These are phyloP conservation scores for Boechera stricta DNA, from an alignment of 345 rosid genomes.

Conservation along the genomic window DNA sequence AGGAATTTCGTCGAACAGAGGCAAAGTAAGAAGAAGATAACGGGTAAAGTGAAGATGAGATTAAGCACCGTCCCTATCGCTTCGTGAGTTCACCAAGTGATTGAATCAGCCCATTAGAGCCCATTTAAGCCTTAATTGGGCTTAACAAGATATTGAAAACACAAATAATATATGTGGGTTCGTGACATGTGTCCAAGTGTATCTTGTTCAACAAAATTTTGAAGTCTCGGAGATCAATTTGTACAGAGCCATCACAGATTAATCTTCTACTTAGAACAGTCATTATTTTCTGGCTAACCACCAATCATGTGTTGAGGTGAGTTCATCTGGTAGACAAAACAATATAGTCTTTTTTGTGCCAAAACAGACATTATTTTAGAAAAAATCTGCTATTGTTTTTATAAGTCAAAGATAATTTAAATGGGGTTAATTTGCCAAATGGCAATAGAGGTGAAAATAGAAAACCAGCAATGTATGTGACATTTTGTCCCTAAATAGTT, in stretches of 20 bases:
- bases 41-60: slow-evolving; percentile 22
- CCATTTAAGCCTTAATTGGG: slow-evolving; percentile 5
- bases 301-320: slow-evolving; percentile 1
- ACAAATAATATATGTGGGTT: background rate
- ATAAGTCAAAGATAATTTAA: too few relatives aligned
- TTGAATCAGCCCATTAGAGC: slow-evolving; percentile 1
- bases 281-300: background rate
- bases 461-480: too few relatives aligned
- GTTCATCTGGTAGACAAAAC: background rate
- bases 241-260: background rate
- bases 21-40: slow-evolving; percentile 25
- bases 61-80: slow-evolving; percentile 5
- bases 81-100: slow-evolving; percentile 3
- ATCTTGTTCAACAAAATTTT: background rate
- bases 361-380: background rate
- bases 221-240: background rate
- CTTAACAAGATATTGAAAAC: background rate
- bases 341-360: background rate
- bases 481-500: background rate
- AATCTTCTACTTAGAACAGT: background rate
- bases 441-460: background rate
- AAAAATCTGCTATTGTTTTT: background rate
- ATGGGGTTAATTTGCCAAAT: too few relatives aligned
- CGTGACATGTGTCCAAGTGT: background rate
- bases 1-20: slow-evolving; percentile 7